A percentile compares a stretch with the other conserved stretches of the same genome.
phyloP scores from a whole-genome alignment of 2,329 filamentous ascomycete species.

The Aureobasidium subglaciale region DNA sequence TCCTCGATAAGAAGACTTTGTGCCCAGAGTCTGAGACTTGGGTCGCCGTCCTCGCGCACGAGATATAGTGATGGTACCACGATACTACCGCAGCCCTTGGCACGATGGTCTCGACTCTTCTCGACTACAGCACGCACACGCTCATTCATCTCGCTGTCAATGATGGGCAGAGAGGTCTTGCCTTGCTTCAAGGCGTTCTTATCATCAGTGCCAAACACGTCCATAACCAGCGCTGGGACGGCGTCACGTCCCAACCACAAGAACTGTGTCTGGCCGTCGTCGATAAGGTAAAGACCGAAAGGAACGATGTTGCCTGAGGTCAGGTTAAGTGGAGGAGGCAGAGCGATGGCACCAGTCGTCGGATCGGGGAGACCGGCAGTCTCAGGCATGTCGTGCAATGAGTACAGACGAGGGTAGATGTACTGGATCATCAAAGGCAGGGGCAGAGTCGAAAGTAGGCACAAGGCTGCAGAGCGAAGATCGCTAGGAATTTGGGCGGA shows the following conservation, averaged over 20 bases:
- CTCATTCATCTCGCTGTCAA: conserved; percentile 97
- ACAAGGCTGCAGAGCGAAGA: conserved; percentile 85
- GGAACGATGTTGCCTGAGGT: conserved; percentile 81
- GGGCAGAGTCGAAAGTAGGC: conserved; percentile 86
- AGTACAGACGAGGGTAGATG: conserved; percentile 63
- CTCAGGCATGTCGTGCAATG: conserved; percentile 93
- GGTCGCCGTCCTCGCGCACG: conserved; percentile 91
- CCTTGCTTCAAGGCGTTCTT: conserved; percentile 80
- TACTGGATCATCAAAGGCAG: conserved; percentile 87
- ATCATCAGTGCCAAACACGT: conserved; percentile 86
- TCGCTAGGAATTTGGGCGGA: conserved; percentile 92
- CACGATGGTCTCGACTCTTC: conserved; percentile 83
- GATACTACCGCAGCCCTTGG: conserved; percentile 86
- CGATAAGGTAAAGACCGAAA: conserved; percentile 91
- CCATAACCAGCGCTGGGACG: conserved; percentile 76
- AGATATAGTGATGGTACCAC: conserved; percentile 88
- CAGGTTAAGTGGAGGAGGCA: conserved; percentile 78
- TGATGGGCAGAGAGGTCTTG: conserved; percentile 76
- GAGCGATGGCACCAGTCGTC: conserved; percentile 78
- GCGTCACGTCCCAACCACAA: conserved; percentile 92
- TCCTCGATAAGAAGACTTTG: conserved; percentile 95
- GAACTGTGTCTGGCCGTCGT: conserved; percentile 96
- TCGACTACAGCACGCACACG: conserved; percentile 81
- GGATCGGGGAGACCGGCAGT: conserved; percentile 79
- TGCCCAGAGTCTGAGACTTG: conserved; percentile 90